A percentile compares a stretch with the other conserved stretches of the same genome.
phyloP scores from a whole-genome alignment of 2,329 filamentous ascomycete genomes.

The Mycosphaerelloides madeirae region DNA sequence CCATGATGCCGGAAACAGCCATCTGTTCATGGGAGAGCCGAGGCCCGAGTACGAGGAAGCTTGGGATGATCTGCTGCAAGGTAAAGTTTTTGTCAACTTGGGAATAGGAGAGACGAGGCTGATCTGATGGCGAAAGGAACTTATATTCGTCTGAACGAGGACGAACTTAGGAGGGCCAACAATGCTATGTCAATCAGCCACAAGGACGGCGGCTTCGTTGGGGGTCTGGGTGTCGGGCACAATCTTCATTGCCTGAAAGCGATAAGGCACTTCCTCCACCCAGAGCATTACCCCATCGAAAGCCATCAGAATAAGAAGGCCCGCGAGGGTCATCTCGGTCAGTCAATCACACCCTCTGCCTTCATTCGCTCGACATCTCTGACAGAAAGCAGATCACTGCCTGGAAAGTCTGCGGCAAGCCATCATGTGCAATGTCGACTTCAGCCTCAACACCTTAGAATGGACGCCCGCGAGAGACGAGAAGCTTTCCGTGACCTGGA shows the following conservation, averaged over 20 bases:
- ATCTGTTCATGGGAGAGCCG: conserved; percentile 10
- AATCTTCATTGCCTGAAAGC: conserved; percentile 14
- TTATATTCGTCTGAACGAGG: conserved; percentile 6
- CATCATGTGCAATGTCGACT: conserved; percentile 15
- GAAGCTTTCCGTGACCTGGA: conserved; percentile 7
- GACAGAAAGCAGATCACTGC: conserved; percentile 8
- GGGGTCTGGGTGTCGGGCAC: conserved; percentile 10
- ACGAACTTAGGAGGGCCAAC: conserved; percentile 8
- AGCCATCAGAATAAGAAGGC: conserved; percentile 5
- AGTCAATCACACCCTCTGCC: neutral
- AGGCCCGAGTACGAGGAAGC: conserved; percentile 7
- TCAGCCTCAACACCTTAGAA: conserved; percentile 9
- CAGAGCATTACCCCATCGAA: conserved; percentile 11
- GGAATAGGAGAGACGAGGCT: neutral
- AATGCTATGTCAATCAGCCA: conserved; percentile 2
- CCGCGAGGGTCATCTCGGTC: conserved; percentile 10
- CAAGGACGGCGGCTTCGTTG: conserved; percentile 9
- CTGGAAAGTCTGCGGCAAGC: conserved; percentile 11
- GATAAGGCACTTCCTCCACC: conserved; percentile 13
- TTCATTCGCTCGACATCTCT: neutral
- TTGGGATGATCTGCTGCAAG: conserved; percentile 10
- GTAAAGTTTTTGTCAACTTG: neutral
- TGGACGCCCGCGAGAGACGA: conserved; percentile 7
- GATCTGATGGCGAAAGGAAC: conserved; percentile 1
- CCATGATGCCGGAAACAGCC: neutral